phyloP scores from a whole-genome alignment of 306 rosid species.

The Potentilla sterilis region DNA sequence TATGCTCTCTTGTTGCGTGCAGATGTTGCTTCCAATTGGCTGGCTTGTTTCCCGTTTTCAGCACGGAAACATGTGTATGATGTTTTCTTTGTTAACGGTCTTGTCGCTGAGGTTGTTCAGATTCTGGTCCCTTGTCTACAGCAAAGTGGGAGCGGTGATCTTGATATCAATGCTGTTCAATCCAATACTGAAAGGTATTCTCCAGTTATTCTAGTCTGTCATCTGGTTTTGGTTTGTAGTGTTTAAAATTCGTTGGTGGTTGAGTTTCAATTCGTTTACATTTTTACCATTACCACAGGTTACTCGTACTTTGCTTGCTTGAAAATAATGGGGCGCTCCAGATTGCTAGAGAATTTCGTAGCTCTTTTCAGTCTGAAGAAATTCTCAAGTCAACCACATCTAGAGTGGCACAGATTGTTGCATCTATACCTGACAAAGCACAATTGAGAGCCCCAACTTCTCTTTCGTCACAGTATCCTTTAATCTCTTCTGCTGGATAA shows the following conservation, averaged over 20 bases:
- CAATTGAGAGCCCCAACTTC: slow-evolving; percentile 56
- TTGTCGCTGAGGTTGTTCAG: slow-evolving; percentile 71
- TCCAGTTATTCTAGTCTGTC: not conserved
- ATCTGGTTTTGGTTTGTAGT: not conserved
- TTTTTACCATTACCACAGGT: slow-evolving; percentile 43
- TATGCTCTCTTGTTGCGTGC: slow-evolving; percentile 36
- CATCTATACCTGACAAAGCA: slow-evolving; percentile 92
- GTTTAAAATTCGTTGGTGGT: slow-evolving; percentile 11
- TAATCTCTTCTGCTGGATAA: slow-evolving; percentile 22
- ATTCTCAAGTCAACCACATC: slow-evolving; percentile 41
- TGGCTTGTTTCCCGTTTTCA: slow-evolving; percentile 70
- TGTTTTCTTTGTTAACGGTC: slow-evolving; percentile 67
- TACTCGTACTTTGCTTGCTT: slow-evolving; percentile 69
- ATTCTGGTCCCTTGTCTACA: slow-evolving; percentile 66
- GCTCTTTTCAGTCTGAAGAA: slow-evolving; percentile 31
- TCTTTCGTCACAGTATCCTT: slow-evolving; percentile 87
- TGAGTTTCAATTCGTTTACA: slow-evolving; percentile 12
- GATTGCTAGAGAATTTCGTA: slow-evolving; percentile 72
- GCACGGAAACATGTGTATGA: slow-evolving; percentile 72
- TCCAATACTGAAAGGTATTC: slow-evolving; percentile 71
- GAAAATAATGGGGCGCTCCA: slow-evolving; percentile 78
- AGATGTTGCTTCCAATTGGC: slow-evolving; percentile 90
- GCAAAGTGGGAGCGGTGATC: slow-evolving; percentile 45
- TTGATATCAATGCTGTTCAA: slow-evolving; percentile 50
- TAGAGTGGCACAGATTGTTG: slow-evolving; percentile 70